Evolutionary conservation across 495 filamentous ascomycete species (phyloP).

Genomic region (Daldinia bambusicola): DNA sequence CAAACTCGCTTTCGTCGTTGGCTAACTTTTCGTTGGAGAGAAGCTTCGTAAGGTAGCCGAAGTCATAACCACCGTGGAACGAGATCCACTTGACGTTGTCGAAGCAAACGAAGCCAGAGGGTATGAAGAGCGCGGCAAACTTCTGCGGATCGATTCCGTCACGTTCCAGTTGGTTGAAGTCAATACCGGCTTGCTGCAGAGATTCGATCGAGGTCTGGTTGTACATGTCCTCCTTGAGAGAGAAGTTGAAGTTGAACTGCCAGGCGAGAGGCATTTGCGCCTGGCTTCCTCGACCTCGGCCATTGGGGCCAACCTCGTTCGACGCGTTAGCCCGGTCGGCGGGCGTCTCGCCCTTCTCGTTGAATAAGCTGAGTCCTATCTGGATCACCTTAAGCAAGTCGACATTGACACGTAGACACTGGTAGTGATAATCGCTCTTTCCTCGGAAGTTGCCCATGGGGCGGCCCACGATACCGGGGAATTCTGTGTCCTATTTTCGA

Average conservation of each 20-base stretch:
- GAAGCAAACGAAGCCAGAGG: constrained; percentile 87
- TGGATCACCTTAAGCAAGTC: constrained; percentile 97
- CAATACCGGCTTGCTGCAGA: constrained; percentile 84
- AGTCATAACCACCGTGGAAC: constrained; percentile 99
- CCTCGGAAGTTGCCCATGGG: constrained; percentile 93
- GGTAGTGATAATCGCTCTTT: constrained; percentile 98
- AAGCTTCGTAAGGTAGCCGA: constrained; percentile 95
- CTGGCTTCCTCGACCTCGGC: constrained; percentile 60
- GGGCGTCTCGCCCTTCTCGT: constrained; percentile 83
- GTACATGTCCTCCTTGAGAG: constrained; percentile 94
- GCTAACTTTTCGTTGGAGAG: constrained; percentile 82
- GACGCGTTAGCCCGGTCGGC: constrained; percentile 68
- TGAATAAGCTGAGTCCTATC: constrained; percentile 91
- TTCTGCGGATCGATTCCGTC: constrained; percentile 91
- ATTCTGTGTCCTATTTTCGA: constrained; percentile 87
- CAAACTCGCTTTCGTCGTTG: constrained; percentile 87
- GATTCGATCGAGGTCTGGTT: constrained; percentile 91
- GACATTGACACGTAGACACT: constrained; percentile 95
- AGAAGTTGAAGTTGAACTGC: constrained; percentile 99
- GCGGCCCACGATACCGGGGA: constrained; percentile 93
- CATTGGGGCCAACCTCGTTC: constrained; percentile 56
- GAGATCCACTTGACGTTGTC: constrained; percentile 94
- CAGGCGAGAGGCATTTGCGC: constrained; percentile 85
- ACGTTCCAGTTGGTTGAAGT: constrained; percentile 81
- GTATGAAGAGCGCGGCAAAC: constrained; percentile 89